Evolutionary conservation across 2,329 filamentous ascomycete species (phyloP).

Genomic region (Penicillium sp.): DNA sequence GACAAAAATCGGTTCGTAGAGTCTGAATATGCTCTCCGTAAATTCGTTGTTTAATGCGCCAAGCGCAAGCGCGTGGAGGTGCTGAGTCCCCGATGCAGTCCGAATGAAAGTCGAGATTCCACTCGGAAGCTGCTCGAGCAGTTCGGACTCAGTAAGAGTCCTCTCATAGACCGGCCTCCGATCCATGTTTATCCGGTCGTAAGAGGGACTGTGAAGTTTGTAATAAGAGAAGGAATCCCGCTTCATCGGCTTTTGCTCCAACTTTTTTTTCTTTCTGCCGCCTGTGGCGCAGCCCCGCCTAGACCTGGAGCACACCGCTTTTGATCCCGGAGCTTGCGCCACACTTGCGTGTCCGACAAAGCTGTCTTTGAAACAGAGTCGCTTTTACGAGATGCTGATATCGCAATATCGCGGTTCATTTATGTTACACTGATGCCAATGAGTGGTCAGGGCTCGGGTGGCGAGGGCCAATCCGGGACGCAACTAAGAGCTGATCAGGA

Average conservation of each 20-base stretch:
- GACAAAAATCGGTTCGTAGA: slow-evolving; percentile 72
- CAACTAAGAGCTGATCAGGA: slow-evolving; percentile 9
- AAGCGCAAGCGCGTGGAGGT: slow-evolving; percentile 68
- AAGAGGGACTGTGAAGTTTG: slow-evolving; percentile 32
- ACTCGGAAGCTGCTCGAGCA: slow-evolving; percentile 61
- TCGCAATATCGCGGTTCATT: slow-evolving; percentile 14
- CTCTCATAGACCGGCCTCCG: slow-evolving; percentile 43
- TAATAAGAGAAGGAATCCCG: slow-evolving; percentile 19
- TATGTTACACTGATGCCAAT: slow-evolving; percentile 27
- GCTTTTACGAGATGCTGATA: slow-evolving; percentile 13
- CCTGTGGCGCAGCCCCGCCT: slow-evolving; percentile 27
- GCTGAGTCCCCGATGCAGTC: slow-evolving; percentile 60
- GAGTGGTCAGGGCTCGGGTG: slow-evolving; percentile 16
- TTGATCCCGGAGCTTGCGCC: slow-evolving; percentile 24
- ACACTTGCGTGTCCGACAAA: slow-evolving; percentile 24
- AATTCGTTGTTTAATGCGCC: slow-evolving; percentile 66
- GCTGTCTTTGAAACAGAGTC: slow-evolving; percentile 8
- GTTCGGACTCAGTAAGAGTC: slow-evolving; percentile 51
- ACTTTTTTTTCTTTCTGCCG: slow-evolving; percentile 38
- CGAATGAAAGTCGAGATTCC: slow-evolving; percentile 68
- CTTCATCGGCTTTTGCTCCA: slow-evolving; percentile 11
- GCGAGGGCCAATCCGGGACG: slow-evolving; percentile 11
- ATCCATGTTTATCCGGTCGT: slow-evolving; percentile 37
- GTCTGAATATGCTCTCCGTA: slow-evolving; percentile 70
- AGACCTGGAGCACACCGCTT: background rate